These are phyloP conservation scores for Agroathelia rolfsii DNA, from an alignment of 1,284 basidiomycete species.

Conservation along the genomic window DNA sequence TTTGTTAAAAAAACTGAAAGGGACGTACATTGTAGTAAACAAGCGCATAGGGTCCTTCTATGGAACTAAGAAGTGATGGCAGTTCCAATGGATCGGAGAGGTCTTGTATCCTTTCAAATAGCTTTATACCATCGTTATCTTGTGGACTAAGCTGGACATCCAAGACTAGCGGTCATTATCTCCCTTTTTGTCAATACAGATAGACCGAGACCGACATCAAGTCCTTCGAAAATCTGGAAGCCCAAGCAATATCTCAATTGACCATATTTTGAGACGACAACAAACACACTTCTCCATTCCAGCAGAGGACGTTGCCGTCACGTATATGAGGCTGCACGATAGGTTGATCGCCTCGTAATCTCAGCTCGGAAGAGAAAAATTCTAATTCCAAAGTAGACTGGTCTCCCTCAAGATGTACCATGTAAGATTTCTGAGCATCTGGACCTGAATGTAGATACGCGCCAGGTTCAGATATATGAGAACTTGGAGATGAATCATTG, in stretches of 20 bases:
- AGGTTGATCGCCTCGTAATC: constrained; percentile 54
- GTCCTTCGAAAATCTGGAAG: constrained; percentile 72
- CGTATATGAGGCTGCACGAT: constrained; percentile 67
- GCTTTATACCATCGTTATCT: constrained; percentile 73
- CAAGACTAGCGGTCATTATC: constrained; percentile 1
- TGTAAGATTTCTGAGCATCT: constrained; percentile 37
- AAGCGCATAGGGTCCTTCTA: constrained; percentile 91
- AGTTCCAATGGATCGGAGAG: constrained; percentile 33
- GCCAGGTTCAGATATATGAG: constrained; percentile 8
- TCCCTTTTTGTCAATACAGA: constrained; percentile 2
- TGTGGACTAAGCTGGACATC: constrained; percentile 37
- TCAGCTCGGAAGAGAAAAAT: constrained; percentile 74
- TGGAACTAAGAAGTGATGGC: constrained; percentile 39
- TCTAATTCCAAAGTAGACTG: constrained; percentile 23
- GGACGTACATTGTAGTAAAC: constrained; percentile 62
- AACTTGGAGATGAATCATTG: background rate
- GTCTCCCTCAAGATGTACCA: constrained; percentile 1
- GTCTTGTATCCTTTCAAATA: constrained; percentile 45
- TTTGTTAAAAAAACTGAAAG: background rate
- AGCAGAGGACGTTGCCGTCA: constrained; percentile 62
- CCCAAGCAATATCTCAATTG: too few relatives aligned
- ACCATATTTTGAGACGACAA: too few relatives aligned
- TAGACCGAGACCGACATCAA: constrained; percentile 43
- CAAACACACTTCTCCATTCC: constrained; percentile 78
- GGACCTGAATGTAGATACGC: constrained; percentile 37